Evolutionary conservation across 2,329 filamentous ascomycete genomes (phyloP), one percentile per base, ranked within the genome.

Genomic region (Sclerotinia subarctica): DNA sequence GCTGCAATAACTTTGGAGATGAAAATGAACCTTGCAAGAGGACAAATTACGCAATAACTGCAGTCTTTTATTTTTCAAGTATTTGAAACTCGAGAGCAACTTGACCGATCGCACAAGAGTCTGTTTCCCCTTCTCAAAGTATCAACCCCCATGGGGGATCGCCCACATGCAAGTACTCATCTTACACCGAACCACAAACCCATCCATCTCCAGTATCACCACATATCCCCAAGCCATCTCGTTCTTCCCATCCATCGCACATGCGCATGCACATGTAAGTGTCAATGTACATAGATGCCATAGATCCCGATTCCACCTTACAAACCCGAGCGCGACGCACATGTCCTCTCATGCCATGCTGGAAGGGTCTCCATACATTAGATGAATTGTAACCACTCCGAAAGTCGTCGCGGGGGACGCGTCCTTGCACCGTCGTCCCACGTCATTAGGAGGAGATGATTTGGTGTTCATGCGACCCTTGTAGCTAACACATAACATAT

Each of bases 241-340:
- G 1, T 32, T 24, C 32, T 5, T 26, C 13, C 8, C 59, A 35
- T 17, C 11, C 44, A 49, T 44, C 17, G 26, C 58, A 24, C 58
- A 29, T 29, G n/a, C n/a, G n/a, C 29, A 24, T 24, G 8, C n/a
- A 51, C 11, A 59, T 49, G 5, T 29, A 59, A 26, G 29, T 21
- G 44, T 26, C 54, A 56, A 57, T 44, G 15, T 15, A 47, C 19
- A n/a, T n/a, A n/a, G n/a, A 47, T 46, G 11, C 17, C 13, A 62
- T 63, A 63, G 59, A 63, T 32, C 59, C 59, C 59, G 59, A 62
- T 26, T 17, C 46, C 29, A 38, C n/a, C 11, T 56, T 56, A 51
- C 32, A 35, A 62, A 2, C 32, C 46, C 47, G 59, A 63, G 19
- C 47, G 46, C 59, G 46, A 63, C 15, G 47, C 59, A 51, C 5